Evolutionary conservation across 805 yeast species (phyloP).

Genomic region (Myxozyma neglecta): DNA sequence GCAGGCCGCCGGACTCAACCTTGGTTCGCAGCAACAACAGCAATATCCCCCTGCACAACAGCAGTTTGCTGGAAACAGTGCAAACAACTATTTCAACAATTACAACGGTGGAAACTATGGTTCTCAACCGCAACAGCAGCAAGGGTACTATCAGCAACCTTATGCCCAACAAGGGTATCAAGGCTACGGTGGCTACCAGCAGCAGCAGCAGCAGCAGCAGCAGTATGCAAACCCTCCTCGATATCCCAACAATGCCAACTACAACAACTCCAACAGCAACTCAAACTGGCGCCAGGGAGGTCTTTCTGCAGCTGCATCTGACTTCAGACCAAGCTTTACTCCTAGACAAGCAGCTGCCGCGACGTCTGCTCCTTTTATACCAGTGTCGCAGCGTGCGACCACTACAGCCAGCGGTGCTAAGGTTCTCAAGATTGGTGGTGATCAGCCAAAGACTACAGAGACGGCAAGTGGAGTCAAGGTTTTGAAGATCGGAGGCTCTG

Average conservation of each 20-base stretch:
- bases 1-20: conserved; percentile 8
- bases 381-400: conserved; percentile 10
- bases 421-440: conserved; percentile 10
- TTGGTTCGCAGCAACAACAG: conserved; percentile 3
- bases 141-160: conserved; percentile 18
- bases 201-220: conserved; percentile 21
- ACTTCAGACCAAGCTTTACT: conserved; percentile 24
- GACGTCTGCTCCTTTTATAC: conserved; percentile 4
- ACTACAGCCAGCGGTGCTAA: conserved; percentile 19
- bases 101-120: conserved; percentile 6
- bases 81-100: conserved; percentile 14
- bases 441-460: conserved; percentile 10
- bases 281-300: conserved; percentile 13
- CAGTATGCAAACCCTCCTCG: too few species aligned
- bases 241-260: conserved; percentile 25
- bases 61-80: conserved; percentile 8
- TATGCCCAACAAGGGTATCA: conserved; percentile 22
- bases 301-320: conserved; percentile 18
- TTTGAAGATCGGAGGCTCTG: conserved; percentile 36
- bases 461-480: conserved; percentile 16
- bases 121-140: conserved; percentile 8
- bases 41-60: conserved; percentile 13
- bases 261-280: conserved; percentile 29
- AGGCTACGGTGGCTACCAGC: conserved; percentile 19
- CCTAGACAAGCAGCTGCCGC: conserved; percentile 14